Percentiles rank a stretch among this genome's conserved stretches.
Evolutionary conservation across 148 eudicot genomes (phyloP).

Genomic region (Vaccinium myrtillus): DNA sequence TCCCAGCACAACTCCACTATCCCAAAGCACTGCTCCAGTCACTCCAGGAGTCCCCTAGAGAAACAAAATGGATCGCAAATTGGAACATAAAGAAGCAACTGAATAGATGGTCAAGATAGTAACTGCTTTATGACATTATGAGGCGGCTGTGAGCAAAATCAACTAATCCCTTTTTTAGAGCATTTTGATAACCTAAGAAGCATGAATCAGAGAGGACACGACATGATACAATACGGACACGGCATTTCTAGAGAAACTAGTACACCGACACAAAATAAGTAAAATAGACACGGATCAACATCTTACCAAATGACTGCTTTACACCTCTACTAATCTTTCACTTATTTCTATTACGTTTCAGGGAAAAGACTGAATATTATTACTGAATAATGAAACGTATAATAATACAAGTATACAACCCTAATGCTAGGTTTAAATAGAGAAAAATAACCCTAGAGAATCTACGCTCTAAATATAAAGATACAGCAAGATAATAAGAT

Average conservation of each 20-base stretch:
- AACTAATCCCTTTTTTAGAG: not conserved
- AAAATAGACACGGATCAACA: not conserved
- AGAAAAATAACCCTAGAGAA: too few species aligned
- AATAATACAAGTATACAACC: too few species aligned
- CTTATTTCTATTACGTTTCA: not conserved
- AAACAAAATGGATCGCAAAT: not conserved
- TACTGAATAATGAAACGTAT: too few species aligned
- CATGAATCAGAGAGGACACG: not conserved
- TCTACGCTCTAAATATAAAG: too few species aligned
- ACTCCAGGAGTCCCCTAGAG: slow-evolving; percentile 84
- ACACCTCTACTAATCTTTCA: not conserved
- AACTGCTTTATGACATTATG: slow-evolving; percentile 1
- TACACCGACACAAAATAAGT: not conserved
- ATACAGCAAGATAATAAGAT: too few species aligned
- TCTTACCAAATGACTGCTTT: not conserved
- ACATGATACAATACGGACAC: not conserved
- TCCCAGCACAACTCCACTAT: slow-evolving; percentile 80
- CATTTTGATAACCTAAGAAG: not conserved
- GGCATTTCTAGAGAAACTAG: not conserved
- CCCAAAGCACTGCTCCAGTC: slow-evolving; percentile 98
- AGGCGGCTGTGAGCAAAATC: slow-evolving; percentile 4
- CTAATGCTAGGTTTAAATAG: too few species aligned
- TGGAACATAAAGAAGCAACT: not conserved
- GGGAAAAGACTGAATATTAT: too few species aligned
- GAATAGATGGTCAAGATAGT: not conserved